A percentile compares a stretch with the other conserved stretches of the same genome.
Conservation (phyloP, 1,284 basidiomycete species). For the Nidula niveotomentosa region DNA sequence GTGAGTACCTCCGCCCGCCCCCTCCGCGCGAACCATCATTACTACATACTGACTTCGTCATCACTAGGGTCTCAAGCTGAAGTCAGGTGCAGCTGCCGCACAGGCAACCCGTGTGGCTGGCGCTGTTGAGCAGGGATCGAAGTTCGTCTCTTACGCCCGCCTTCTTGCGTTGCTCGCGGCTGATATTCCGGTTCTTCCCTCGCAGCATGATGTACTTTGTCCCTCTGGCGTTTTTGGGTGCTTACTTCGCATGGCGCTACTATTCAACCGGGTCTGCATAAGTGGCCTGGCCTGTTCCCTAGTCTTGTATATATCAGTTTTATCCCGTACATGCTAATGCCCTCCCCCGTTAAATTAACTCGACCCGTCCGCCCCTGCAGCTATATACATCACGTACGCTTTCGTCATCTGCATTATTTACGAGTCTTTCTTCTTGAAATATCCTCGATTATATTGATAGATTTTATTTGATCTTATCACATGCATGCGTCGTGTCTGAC, state of each 20-base stretch:
- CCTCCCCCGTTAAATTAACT: neutral
- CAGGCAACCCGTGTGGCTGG: constrained; percentile 37
- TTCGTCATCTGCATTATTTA: constrained; percentile 15
- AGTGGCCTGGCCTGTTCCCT: constrained; percentile 12
- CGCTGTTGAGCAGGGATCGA: constrained; percentile 69
- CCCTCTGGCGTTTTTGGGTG: constrained; percentile 72
- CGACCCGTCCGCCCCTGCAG: neutral
- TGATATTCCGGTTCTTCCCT: constrained; percentile 2
- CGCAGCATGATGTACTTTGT: constrained; percentile 75
- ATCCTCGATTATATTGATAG: constrained; percentile 10
- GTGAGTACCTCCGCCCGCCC: constrained; percentile 42
- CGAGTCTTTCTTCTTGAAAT: constrained; percentile 7
- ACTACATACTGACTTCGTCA: constrained; percentile 3
- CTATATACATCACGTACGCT: constrained; percentile 6
- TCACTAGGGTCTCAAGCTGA: constrained; percentile 45
- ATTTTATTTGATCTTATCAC: neutral
- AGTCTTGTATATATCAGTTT: constrained; percentile 8
- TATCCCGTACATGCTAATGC: constrained; percentile 1
- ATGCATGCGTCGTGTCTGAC: neutral
- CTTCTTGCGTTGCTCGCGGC: constrained; percentile 3
- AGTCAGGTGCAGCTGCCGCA: constrained; percentile 44
- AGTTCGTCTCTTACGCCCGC: constrained; percentile 42
- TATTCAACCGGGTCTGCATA: constrained; percentile 52
- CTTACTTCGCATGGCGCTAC: constrained; percentile 82
- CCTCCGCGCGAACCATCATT: constrained; percentile 3